phyloP scores from a whole-genome alignment of 2,329 filamentous ascomycete genomes.

The Aureobasidium lini region DNA sequence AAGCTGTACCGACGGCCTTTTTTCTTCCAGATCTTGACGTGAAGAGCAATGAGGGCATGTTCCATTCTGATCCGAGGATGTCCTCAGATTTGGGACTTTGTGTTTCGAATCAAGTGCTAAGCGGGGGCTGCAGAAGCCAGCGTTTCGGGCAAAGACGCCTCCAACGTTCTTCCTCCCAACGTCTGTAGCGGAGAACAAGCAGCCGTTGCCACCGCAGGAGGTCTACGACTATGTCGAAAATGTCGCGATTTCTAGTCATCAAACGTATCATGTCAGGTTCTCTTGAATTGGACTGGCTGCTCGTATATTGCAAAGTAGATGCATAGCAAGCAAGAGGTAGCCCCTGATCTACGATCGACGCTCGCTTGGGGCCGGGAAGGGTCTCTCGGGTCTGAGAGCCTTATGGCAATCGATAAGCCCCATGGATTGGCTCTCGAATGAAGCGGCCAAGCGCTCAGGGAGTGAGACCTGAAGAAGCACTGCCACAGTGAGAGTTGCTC shows the following conservation, averaged over 20 bases:
- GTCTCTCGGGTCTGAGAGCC: neutral
- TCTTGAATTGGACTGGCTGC: neutral
- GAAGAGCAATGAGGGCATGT: neutral
- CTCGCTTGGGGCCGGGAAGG: neutral
- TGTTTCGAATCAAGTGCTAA: constrained; percentile 7
- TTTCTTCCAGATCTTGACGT: neutral
- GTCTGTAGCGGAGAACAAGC: neutral
- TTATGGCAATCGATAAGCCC: neutral
- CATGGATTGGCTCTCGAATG: neutral
- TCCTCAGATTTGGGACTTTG: neutral
- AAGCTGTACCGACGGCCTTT: neutral
- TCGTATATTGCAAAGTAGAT: neutral
- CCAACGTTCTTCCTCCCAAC: constrained; percentile 1
- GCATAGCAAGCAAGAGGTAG: neutral
- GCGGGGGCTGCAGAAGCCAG: neutral
- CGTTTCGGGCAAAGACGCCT: constrained; percentile 9
- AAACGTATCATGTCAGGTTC: neutral
- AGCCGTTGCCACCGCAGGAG: neutral
- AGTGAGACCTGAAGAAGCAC: neutral
- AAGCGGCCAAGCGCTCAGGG: neutral
- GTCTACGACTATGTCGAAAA: too few species aligned
- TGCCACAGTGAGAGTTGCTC: neutral
- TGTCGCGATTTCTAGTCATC: neutral
- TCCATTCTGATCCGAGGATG: neutral
- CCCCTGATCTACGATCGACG: constrained; percentile 7